These are phyloP conservation scores for Serendipita sp. DNA, from an alignment of 768 basidiomycete genomes.

Conservation along the genomic window DNA sequence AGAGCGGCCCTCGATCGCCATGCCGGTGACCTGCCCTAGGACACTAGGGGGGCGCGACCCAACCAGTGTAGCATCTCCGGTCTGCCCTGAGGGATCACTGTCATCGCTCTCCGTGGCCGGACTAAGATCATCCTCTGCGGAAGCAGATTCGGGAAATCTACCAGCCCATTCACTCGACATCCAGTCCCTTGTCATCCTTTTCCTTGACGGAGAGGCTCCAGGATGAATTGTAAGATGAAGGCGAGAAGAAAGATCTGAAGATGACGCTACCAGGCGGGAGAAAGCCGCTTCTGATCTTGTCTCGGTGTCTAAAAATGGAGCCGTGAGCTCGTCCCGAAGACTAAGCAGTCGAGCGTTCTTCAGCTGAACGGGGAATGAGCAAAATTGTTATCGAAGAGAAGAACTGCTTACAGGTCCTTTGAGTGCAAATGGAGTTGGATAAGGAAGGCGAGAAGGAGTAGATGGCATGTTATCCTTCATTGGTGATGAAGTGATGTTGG, in stretches of 20 bases:
- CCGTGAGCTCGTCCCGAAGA: neutral
- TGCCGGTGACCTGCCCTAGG: neutral
- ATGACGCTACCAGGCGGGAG: neutral
- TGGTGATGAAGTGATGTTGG: neutral
- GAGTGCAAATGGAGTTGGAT: neutral
- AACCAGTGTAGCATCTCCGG: neutral
- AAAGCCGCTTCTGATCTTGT: constrained; percentile 3
- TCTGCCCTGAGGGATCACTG: neutral
- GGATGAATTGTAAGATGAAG: neutral
- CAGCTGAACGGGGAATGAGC: neutral
- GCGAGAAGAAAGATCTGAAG: neutral
- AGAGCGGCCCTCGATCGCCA: neutral
- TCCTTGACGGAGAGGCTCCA: neutral
- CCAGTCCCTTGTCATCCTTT: neutral
- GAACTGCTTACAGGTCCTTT: neutral
- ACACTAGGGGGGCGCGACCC: neutral
- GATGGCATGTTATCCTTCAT: neutral
- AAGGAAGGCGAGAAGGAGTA: neutral
- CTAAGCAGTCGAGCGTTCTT: neutral
- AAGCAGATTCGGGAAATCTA: neutral
- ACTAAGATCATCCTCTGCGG: neutral
- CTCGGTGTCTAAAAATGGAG: neutral
- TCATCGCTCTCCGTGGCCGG: neutral
- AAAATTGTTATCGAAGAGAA: neutral
- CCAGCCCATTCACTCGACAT: neutral